These are phyloP conservation scores for Mycena capillaripes DNA, from an alignment of 768 basidiomycete species.

Conservation along the genomic window DNA sequence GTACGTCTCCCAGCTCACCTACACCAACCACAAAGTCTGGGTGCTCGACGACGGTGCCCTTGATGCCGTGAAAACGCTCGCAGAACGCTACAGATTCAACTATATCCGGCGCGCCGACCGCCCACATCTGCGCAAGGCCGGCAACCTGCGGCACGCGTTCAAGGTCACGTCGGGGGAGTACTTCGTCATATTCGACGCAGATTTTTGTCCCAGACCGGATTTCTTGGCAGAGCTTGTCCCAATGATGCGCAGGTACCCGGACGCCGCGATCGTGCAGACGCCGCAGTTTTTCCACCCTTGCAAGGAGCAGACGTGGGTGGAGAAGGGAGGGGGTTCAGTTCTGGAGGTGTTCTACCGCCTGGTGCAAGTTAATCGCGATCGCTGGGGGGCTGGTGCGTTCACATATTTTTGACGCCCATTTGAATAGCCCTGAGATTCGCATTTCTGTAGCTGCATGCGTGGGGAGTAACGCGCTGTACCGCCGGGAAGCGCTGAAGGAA, in stretches of 20 bases:
- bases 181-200: constrained; percentile 48
- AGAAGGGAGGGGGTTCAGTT: constrained; percentile 45
- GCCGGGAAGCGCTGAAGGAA: constrained; percentile 42
- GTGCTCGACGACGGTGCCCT: constrained; percentile 47
- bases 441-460: constrained; percentile 40
- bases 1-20: constrained; percentile 43
- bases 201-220: constrained; percentile 47
- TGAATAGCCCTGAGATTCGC: not conserved
- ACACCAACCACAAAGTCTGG: constrained; percentile 44
- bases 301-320: constrained; percentile 43
- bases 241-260: constrained; percentile 40
- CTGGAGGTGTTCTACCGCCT: constrained; percentile 46
- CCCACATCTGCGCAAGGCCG: constrained; percentile 44
- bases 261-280: constrained; percentile 46
- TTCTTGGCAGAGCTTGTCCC: constrained; percentile 43
- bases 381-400: constrained; percentile 38
- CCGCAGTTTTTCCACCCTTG: constrained; percentile 47
- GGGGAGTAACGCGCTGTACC: constrained; percentile 46
- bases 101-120: constrained; percentile 45
- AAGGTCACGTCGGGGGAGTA: constrained; percentile 44
- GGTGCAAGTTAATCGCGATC: constrained; percentile 46
- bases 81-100: constrained; percentile 34
- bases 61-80: constrained; percentile 41
- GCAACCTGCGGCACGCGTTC: constrained; percentile 46
- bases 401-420: not conserved